Percentiles rank a stretch among this genome's conserved stretches.
Conservation (phyloP, 768 basidiomycete species). For the Sporobolomyces pararoseus region DNA sequence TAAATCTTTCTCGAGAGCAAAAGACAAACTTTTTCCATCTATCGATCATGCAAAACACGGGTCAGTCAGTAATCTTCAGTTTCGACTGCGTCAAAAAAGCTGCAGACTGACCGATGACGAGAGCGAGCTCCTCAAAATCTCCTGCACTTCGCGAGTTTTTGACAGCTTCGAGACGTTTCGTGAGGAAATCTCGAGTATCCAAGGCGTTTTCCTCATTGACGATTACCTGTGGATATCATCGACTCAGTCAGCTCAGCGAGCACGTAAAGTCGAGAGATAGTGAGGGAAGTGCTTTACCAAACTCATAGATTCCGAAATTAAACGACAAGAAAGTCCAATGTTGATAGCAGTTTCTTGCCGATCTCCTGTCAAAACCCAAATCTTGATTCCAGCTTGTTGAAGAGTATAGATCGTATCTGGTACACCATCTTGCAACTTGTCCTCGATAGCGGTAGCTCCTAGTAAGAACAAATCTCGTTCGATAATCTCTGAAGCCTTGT, state of each 20-base stretch:
- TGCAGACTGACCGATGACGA: conserved; percentile 74
- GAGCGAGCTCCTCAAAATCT: conserved; percentile 88
- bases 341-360: conserved; percentile 99
- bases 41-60: conserved; percentile 52
- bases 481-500: conserved; percentile 89
- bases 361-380: conserved; percentile 98
- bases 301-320: conserved; percentile 99
- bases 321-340: conserved; percentile 92
- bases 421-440: conserved; percentile 96
- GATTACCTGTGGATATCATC: conserved; percentile 77
- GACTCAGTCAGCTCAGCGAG: neutral
- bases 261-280: neutral
- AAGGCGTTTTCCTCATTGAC: conserved; percentile 83
- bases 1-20: conserved; percentile 86
- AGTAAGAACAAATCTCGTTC: conserved; percentile 89
- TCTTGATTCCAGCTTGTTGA: conserved; percentile 97
- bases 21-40: conserved; percentile 80
- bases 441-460: conserved; percentile 97
- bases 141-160: conserved; percentile 87
- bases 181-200: conserved; percentile 79
- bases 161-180: conserved; percentile 82
- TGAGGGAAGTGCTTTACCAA: conserved; percentile 56
- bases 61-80: neutral
- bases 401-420: conserved; percentile 96
- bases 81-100: conserved; percentile 46